A percentile compares a stretch with the other conserved stretches of the same genome.
These are phyloP conservation scores for Halophytophthora polymorphica DNA, from an alignment of 352 stramenopile genomes.

Conservation along the genomic window DNA sequence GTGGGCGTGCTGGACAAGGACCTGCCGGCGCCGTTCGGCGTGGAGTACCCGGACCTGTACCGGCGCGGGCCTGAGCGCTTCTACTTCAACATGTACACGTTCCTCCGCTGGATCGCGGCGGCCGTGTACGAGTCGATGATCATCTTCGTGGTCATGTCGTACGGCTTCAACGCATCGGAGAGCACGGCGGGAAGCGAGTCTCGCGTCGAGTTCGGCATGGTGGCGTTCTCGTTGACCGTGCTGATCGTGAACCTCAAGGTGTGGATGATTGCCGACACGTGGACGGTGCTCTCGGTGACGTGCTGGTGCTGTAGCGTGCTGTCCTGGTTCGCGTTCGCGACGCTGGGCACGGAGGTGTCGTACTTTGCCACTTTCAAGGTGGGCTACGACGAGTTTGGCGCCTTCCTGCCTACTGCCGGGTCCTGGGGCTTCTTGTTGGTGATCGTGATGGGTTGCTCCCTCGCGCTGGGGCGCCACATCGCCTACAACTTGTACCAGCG, in stretches of 20 bases:
- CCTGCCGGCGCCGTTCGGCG: constrained; percentile 70
- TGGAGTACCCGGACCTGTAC: constrained; percentile 80
- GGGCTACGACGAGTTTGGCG: constrained; percentile 74
- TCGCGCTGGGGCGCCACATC: constrained; percentile 72
- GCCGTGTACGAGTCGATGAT: constrained; percentile 66
- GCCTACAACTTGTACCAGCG: constrained; percentile 81
- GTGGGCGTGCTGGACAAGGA: constrained; percentile 54
- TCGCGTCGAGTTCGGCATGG: constrained; percentile 89
- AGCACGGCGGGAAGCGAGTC: constrained; percentile 83
- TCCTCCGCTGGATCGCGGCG: constrained; percentile 84
- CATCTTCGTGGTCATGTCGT: constrained; percentile 69
- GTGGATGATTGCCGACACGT: constrained; percentile 72
- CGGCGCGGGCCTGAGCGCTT: constrained; percentile 62
- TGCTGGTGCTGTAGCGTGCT: constrained; percentile 41
- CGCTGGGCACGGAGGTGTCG: constrained; percentile 52
- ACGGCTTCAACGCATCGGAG: constrained; percentile 72
- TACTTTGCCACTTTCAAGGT: constrained; percentile 72
- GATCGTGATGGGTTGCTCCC: constrained; percentile 58
- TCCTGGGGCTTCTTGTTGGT: constrained; percentile 64
- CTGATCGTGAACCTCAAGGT: constrained; percentile 93
- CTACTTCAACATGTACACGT: constrained; percentile 84
- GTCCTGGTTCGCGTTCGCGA: constrained; percentile 55
- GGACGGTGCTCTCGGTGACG: constrained; percentile 82
- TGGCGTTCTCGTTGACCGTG: constrained; percentile 93
- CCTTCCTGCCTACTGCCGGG: constrained; percentile 54